Evolutionary conservation across 1,284 basidiomycete genomes (phyloP).

Genomic region (Rhodotorula glutinis): DNA sequence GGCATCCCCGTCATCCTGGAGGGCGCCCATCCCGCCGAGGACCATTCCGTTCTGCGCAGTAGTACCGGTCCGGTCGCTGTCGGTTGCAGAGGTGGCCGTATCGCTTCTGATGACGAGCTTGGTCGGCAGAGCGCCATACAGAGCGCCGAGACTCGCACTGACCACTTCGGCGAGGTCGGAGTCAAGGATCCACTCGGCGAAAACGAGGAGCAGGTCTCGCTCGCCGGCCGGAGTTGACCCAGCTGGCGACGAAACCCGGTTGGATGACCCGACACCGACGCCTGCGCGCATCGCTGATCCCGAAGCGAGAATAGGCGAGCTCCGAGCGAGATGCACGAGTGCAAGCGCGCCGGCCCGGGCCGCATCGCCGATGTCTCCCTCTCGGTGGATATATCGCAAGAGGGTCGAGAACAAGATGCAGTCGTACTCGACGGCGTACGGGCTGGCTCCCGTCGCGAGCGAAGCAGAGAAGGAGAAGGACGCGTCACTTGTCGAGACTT

Average conservation of each 20-base stretch:
- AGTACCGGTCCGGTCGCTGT: conserved; percentile 32
- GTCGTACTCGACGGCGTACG: conserved; percentile 78
- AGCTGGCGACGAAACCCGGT: too few species aligned
- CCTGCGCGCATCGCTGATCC: too few species aligned
- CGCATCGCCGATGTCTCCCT: conserved; percentile 89
- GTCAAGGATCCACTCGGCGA: conserved; percentile 88
- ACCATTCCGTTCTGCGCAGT: conserved; percentile 55
- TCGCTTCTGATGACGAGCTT: conserved; percentile 59
- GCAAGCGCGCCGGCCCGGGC: conserved; percentile 87
- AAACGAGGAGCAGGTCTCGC: conserved; percentile 73
- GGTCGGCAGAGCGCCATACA: conserved; percentile 84
- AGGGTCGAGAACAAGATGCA: conserved; percentile 94
- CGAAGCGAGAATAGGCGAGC: too few species aligned
- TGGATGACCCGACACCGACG: too few species aligned
- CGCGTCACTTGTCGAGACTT: conserved; percentile 58
- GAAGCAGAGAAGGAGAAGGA: conserved; percentile 34
- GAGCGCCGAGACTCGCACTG: conserved; percentile 86
- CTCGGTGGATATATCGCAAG: conserved; percentile 89
- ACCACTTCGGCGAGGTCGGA: conserved; percentile 96
- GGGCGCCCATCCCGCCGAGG: conserved; percentile 58
- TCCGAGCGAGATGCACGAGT: conserved; percentile 82
- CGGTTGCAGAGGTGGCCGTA: background rate
- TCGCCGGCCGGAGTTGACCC: conserved; percentile 50
- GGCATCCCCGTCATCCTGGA: conserved; percentile 48
- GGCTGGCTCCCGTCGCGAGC: conserved; percentile 2